Conservation (phyloP, 108 stramenopile species). For the Cyclostephanos invisitatus region DNA sequence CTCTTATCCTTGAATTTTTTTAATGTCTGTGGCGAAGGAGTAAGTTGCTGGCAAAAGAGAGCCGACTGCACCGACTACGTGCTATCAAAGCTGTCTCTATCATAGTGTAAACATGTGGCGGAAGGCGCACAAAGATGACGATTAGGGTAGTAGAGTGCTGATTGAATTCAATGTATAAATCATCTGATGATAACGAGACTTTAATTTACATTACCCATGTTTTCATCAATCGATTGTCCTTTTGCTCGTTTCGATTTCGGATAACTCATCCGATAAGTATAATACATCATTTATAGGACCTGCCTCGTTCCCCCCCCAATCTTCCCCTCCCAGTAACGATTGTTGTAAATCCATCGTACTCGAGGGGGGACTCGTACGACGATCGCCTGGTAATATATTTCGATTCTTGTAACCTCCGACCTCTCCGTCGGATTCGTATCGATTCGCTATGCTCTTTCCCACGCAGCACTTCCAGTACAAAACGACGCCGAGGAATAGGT, state of each 20-base stretch:
- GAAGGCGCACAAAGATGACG: no score
- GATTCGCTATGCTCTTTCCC: background rate
- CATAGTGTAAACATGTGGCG: no score
- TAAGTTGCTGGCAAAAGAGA: no score
- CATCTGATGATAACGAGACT: background rate
- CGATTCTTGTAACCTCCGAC: background rate
- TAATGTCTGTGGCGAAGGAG: no score
- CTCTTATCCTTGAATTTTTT: no score
- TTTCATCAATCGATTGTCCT: background rate
- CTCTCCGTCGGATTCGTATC: background rate
- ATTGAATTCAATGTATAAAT: no score
- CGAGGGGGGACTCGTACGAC: background rate
- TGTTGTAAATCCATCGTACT: background rate
- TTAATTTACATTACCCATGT: background rate
- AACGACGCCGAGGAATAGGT: slow-evolving; percentile 48
- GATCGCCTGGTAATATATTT: background rate
- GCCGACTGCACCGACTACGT: no score
- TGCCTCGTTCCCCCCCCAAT: background rate
- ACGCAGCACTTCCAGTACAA: slow-evolving; percentile 43
- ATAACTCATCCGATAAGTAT: background rate
- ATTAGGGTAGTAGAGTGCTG: no score
- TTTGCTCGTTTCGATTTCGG: background rate
- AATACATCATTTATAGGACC: background rate
- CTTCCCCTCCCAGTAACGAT: background rate
- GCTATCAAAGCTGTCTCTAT: no score